Base-by-base conservation (phyloP, 1,284 basidiomycete genomes). In the Ganoderma leucocontextum region DNA sequence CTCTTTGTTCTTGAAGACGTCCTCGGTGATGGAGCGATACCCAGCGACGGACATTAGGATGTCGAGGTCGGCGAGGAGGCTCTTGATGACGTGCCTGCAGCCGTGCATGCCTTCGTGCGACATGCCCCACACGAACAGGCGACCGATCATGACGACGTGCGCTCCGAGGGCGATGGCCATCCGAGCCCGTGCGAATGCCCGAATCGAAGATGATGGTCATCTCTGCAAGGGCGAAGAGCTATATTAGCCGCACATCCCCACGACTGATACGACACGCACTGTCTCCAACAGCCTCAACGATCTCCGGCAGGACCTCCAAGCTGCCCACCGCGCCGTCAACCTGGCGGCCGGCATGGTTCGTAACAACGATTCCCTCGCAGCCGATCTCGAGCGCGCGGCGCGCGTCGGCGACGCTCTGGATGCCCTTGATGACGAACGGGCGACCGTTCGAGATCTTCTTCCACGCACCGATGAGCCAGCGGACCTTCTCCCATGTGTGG, bases 141-240 rank as follows among this genome's bases (percentile, higher is more conserved):
- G 78, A 17, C 85, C 85, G 58, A 86, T 80, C 74, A 80, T 77
- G 62, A 85, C 84, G 15, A 80, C 83, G 67, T 85, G 81, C 42
- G 84, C 84, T 38, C 85, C 84, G 17, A 86, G 77, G 22, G 85
- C 84, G 65, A 86, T 72, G 1, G 88, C 88, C 81, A 72, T 90
- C 88, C 19, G 86, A 76, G 15, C 85, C 88, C 13, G 84, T 86
- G 55, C 88, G 82, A 44, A 89, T 80, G 4, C 87, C 87, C 22
- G 86, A 88, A 76, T 91, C 89, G 75, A 89, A 90, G 35, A 90
- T 79, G 69, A 91, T 84, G 2, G 84, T 87, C 79, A 89, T 83
- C 69, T 85, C 85, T 86, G 73, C 39, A 29, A n/a, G 38, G 19
- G 49, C 33, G 25, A 62, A 39, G 22, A 1, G n/a, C n/a, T 19